Evolutionary conservation across 2,329 filamentous ascomycete species (phyloP), one percentile per base, ranked within the genome.

Genomic region (Neofusicoccum cordaticola): DNA sequence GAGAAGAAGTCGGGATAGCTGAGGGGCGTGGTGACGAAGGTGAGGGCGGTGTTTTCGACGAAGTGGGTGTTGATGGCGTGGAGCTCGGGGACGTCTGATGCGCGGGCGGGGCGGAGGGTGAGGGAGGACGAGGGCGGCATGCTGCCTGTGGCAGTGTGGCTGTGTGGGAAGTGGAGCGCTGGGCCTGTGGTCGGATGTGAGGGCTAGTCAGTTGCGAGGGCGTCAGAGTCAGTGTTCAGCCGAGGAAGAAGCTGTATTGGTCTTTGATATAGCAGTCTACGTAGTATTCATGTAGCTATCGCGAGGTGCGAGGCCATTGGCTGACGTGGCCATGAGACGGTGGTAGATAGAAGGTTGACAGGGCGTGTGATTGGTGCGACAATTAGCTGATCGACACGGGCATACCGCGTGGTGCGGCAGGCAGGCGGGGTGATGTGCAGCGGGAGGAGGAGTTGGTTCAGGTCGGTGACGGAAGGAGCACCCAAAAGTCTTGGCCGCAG

Each of bases 31-130:
- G 70, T 66, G 34, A 72, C 68, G 61, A 80, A 76, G 4, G 75
- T 76, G 44, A 77, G 69, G 39, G 74, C 71, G 7, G 76, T 78
- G 67, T 79, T 74, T 79, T 74, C 58, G 69, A 79, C 73, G 65
- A 80, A 80, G 70, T 78, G 69, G 31, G 71, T 70, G 66, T 73
- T 73, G 62, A 80, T 79, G 27, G 67, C 67, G 27, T 69, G 69
- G 45, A 79, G 71, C 53, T 75, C 71, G 41, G 73, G 71, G 44
- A 79, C 69, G 69, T 80, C 75, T 2, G 65, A 57, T 48, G 70
- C 63, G 15, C 66, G 71, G 22, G 73, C 74, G 9, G 74, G 69
- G 63, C 76, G 76, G 69, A 77, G 74, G 68, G 73, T 76, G 73
- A 71, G 67, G 68, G 65, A 42, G 52, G 65, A 65, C 57, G 68